A percentile compares a stretch with the other conserved stretches of the same genome.
Evolutionary conservation across 2,329 filamentous ascomycete genomes (phyloP).

Genomic region (Neonectria faginata): DNA sequence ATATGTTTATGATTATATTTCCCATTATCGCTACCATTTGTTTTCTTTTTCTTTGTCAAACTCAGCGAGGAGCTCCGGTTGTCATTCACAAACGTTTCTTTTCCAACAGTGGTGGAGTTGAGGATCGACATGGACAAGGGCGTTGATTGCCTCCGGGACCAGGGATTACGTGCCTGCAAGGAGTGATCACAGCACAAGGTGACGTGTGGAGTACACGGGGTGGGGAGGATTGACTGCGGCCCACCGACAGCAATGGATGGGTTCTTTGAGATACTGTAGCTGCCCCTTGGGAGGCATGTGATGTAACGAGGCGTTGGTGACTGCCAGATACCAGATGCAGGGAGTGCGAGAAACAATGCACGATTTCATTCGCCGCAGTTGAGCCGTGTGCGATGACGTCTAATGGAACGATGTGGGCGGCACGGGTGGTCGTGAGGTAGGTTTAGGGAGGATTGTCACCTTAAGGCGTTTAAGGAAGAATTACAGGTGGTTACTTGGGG

Average conservation of each 20-base stretch:
- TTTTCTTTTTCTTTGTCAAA: not conserved
- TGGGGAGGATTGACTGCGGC: not conserved
- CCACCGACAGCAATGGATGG: not conserved
- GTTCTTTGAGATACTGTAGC: not conserved
- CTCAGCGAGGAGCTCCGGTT: constrained; percentile 6
- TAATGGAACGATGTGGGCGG: not conserved
- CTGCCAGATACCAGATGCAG: not conserved
- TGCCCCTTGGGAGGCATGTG: not conserved
- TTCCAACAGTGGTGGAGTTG: constrained; percentile 9
- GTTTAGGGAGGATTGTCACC: not conserved
- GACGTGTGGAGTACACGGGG: constrained; percentile 5
- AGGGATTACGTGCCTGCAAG: not conserved
- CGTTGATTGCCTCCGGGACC: constrained; percentile 4
- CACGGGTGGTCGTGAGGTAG: not conserved
- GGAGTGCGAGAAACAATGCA: not conserved
- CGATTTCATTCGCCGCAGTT: not conserved
- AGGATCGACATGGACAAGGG: constrained; percentile 10
- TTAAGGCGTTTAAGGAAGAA: not conserved
- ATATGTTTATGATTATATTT: not conserved
- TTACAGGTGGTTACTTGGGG: not conserved
- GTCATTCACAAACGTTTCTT: not conserved
- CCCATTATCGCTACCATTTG: not conserved
- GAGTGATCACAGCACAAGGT: constrained; percentile 13
- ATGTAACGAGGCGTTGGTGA: constrained; percentile 3
- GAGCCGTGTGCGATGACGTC: not conserved